Percentiles rank a stretch among this genome's conserved stretches.
phyloP scores from a whole-genome alignment of 257 asterid species.

The Solanum pennellii region DNA sequence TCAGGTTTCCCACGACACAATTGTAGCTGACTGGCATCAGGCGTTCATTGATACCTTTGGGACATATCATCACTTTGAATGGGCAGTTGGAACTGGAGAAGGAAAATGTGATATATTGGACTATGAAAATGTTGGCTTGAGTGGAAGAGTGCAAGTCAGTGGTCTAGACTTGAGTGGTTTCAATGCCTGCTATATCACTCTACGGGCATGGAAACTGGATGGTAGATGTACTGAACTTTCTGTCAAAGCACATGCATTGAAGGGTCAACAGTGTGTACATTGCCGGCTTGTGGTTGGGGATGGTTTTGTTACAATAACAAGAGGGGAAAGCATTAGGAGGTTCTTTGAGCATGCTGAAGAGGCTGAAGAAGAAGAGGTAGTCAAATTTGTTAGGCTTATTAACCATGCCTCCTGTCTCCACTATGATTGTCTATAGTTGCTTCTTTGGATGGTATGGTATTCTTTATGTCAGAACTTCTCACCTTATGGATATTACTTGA shows the following conservation, averaged over 20 bases:
- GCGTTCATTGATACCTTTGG: constrained; percentile 68
- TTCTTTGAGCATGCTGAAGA: constrained; percentile 99
- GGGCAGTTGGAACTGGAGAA: constrained; percentile 96
- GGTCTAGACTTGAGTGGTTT: constrained; percentile 82
- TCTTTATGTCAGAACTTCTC: neutral
- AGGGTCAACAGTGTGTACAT: constrained; percentile 88
- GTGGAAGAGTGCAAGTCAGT: constrained; percentile 63
- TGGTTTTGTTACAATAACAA: constrained; percentile 69
- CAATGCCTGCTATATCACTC: constrained; percentile 79
- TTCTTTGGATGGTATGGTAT: neutral
- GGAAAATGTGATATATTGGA: constrained; percentile 90
- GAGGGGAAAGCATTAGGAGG: constrained; percentile 70
- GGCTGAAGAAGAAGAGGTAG: constrained; percentile 99
- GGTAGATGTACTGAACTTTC: constrained; percentile 76
- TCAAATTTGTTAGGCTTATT: constrained; percentile 10
- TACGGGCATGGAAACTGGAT: constrained; percentile 84
- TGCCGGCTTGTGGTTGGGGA: constrained; percentile 93
- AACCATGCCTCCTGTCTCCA: neutral
- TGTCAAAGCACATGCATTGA: constrained; percentile 95
- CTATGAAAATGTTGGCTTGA: constrained; percentile 87
- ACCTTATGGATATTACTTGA: neutral
- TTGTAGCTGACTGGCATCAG: constrained; percentile 90
- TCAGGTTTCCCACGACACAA: constrained; percentile 80
- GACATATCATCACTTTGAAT: constrained; percentile 77
- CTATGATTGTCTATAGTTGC: neutral